Percentiles rank a stretch among this genome's conserved stretches.
Evolutionary conservation across 148 eudicot species (phyloP).

Genomic region (Amaranthus cruentus): DNA sequence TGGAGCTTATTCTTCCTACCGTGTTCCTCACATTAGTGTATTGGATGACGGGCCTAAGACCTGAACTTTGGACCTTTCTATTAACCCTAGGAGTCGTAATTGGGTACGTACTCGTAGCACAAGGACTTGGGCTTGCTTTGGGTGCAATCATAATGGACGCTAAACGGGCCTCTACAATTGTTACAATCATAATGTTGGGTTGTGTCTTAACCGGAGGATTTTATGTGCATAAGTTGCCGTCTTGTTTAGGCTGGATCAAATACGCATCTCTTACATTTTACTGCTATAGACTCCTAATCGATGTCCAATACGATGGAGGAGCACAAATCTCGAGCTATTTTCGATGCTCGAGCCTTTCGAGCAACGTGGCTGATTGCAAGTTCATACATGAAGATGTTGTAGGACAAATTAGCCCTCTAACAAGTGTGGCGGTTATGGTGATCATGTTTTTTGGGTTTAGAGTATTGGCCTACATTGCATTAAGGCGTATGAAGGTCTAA

Average conservation of each 20-base stretch:
- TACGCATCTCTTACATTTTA: constrained; percentile 63
- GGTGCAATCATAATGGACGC: constrained; percentile 95
- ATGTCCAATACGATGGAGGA: constrained; percentile 76
- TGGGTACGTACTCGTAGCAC: constrained; percentile 71
- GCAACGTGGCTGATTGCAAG: constrained; percentile 41
- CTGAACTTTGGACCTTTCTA: constrained; percentile 47
- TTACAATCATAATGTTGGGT: constrained; percentile 72
- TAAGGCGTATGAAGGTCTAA: constrained; percentile 48
- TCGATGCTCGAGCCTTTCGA: constrained; percentile 36
- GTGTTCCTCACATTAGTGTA: constrained; percentile 57
- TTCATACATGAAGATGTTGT: constrained; percentile 63
- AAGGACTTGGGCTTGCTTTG: constrained; percentile 77
- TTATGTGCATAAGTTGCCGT: constrained; percentile 77
- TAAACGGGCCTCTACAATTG: constrained; percentile 77
- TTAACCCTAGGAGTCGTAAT: constrained; percentile 49
- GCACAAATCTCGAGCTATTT: constrained; percentile 35
- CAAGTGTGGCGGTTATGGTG: constrained; percentile 43
- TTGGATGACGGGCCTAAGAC: constrained; percentile 76
- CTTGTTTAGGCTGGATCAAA: constrained; percentile 66
- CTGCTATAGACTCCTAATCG: constrained; percentile 61
- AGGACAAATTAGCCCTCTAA: constrained; percentile 53
- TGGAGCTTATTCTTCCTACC: constrained; percentile 86
- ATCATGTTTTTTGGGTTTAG: constrained; percentile 65
- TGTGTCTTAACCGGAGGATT: constrained; percentile 89
- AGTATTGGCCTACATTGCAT: constrained; percentile 58